Evolutionary conservation across 192 early-diverging fungal species (phyloP), one percentile per base, ranked within the genome.

Genomic region (Gamsiella multidivaricata): DNA sequence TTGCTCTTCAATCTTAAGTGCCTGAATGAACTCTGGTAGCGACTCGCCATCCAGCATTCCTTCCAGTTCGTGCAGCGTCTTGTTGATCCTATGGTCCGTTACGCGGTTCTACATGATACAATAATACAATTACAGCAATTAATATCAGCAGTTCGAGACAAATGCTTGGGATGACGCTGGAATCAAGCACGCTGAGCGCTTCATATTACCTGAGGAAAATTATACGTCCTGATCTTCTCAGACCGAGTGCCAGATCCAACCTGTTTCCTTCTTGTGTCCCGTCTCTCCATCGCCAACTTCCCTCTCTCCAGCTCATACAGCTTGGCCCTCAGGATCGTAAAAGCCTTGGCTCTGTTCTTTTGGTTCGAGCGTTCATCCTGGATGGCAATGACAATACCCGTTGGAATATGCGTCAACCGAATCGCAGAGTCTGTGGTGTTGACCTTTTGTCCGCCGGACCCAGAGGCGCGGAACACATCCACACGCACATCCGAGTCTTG

Each of bases 351-450:
- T 69, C 89, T 90, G 82, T 99, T 99, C 85, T 90, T 90, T 52
- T 94, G 91, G 76, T 99, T 96, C n/a, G 96, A 97, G 53, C 96
- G 84, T 71, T 97, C 93, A 59, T 92, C 92, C 83, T 97, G 96
- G 81, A 94, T 94, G 32, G 90, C 83, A 6, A 96, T 92, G 8
- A 88, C 85, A 37, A 96, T 90, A 0, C 96, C 96, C 3, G 95
- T 95, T 8, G 97, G 94, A 23, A 97, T 65, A 83, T 99, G 97
- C 9, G 94, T 96, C 29, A 99, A 87, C 6, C 96, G 88, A 59
- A 98, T 95, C 8, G 97, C 96, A 68, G 91, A 93, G 56, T 98
- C 96, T 0, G 97, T 97, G 3, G 92, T 98, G 56, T 97, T 99
- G 8, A 98, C 96, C 71, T 97, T 96, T 86, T 94, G 93, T 17